phyloP scores from a whole-genome alignment of 2,329 filamentous ascomycete genomes.

The Fusarium sambucinum region DNA sequence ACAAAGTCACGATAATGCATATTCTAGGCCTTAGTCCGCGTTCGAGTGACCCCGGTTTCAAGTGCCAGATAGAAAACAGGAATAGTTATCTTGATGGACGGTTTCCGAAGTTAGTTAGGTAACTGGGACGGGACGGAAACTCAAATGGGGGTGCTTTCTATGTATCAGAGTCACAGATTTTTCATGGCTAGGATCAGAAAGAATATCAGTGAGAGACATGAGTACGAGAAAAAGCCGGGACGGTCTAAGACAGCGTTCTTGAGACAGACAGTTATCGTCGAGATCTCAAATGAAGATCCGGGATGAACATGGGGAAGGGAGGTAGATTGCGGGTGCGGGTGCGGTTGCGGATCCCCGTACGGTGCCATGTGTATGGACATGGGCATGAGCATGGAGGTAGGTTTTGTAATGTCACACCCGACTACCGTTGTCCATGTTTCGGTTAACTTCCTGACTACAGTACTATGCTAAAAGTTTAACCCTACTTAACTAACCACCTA shows the following conservation, averaged over 20 bases:
- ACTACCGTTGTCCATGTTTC: conserved; percentile 33
- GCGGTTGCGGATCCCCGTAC: conserved; percentile 30
- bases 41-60: conserved; percentile 27
- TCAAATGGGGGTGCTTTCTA: not conserved
- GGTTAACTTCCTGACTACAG: conserved; percentile 48
- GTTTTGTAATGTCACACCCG: conserved; percentile 20
- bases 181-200: not conserved
- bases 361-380: conserved; percentile 5
- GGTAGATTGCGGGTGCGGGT: conserved; percentile 24
- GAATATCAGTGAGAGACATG: conserved; percentile 14
- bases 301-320: conserved; percentile 20
- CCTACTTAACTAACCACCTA: too few relatives aligned
- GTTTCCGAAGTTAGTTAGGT: conserved; percentile 27
- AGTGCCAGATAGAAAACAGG: conserved; percentile 28
- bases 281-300: conserved; percentile 26
- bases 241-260: conserved; percentile 14
- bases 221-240: conserved; percentile 49
- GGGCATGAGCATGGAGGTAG: not conserved
- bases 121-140: conserved; percentile 21
- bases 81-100: conserved; percentile 23
- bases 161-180: not conserved
- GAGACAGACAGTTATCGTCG: conserved; percentile 17
- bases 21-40: conserved; percentile 15
- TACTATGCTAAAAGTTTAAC: too few relatives aligned
- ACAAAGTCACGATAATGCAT: conserved; percentile 34